Conservation (phyloP, 441 rosid species). For the Mallotus japonicus region DNA sequence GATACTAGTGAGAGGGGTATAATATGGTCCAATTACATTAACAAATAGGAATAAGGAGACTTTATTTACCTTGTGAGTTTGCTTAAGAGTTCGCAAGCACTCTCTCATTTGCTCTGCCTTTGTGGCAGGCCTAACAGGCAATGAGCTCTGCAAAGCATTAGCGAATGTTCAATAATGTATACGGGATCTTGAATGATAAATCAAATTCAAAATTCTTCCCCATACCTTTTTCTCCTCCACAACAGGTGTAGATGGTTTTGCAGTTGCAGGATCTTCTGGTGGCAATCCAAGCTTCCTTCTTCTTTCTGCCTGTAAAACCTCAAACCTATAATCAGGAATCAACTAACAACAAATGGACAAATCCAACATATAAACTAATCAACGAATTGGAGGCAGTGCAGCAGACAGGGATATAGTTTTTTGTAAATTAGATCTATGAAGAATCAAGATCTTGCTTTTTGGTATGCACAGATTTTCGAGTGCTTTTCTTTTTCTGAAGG, state of each 20-base stretch:
- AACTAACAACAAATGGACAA: background rate
- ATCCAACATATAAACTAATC: slow-evolving; percentile 13
- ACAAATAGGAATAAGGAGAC: slow-evolving; percentile 1
- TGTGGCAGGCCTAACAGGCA: slow-evolving; percentile 89
- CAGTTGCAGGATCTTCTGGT: slow-evolving; percentile 71
- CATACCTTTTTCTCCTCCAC: slow-evolving; percentile 82
- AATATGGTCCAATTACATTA: background rate
- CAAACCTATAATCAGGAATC: slow-evolving; percentile 17
- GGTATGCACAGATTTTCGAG: background rate
- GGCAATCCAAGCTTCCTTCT: slow-evolving; percentile 95
- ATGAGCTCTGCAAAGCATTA: slow-evolving; percentile 49
- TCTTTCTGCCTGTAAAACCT: slow-evolving; percentile 78
- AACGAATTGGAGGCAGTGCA: background rate
- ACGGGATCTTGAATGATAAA: background rate
- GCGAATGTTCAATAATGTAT: background rate
- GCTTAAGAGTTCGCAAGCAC: slow-evolving; percentile 88
- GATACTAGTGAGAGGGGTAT: background rate
- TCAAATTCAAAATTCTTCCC: slow-evolving; percentile 7
- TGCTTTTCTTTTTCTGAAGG: background rate
- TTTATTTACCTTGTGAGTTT: slow-evolving; percentile 69
- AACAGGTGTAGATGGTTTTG: slow-evolving; percentile 60
- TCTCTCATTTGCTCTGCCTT: slow-evolving; percentile 92
- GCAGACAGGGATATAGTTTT: background rate
- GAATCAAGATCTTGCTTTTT: no score
- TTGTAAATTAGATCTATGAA: no score